Percentiles rank a stretch among this genome's conserved stretches.
phyloP scores from a whole-genome alignment of 345 rosid genomes.

The Hibiscus trionum region DNA sequence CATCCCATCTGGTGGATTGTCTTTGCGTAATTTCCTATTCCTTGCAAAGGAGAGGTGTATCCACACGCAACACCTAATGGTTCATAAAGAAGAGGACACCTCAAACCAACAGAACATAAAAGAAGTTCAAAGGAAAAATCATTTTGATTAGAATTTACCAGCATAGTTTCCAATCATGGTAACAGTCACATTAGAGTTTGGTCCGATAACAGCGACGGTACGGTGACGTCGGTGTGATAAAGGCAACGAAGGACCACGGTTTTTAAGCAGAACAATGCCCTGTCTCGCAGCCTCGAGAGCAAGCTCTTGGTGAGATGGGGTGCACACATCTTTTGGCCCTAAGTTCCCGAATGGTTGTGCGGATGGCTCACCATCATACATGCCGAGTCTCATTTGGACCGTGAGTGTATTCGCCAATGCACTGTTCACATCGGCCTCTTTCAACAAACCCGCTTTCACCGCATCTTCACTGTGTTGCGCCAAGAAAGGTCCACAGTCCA shows the following conservation, averaged over 20 bases:
- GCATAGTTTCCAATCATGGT: conserved; percentile 95
- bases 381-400: conserved; percentile 86
- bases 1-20: conserved; percentile 57
- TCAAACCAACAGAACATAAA: too few relatives aligned
- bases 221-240: conserved; percentile 40
- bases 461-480: conserved; percentile 42
- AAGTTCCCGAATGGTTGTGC: conserved; percentile 46
- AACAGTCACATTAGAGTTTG: conserved; percentile 59
- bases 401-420: conserved; percentile 60
- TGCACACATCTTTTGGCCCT: conserved; percentile 69
- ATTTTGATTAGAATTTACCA: conserved; percentile 24
- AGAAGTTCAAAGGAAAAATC: not conserved
- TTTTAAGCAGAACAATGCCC: conserved; percentile 85
- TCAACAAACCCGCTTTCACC: conserved; percentile 37
- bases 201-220: conserved; percentile 72
- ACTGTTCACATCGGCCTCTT: conserved; percentile 44
- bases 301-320: conserved; percentile 58
- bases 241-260: conserved; percentile 51
- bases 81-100: not conserved
- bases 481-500: conserved; percentile 76
- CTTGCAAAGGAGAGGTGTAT: conserved; percentile 64
- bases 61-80: conserved; percentile 60
- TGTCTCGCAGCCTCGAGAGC: conserved; percentile 87
- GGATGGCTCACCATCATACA: conserved; percentile 68
- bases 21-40: conserved; percentile 44